Conservation (phyloP, 2,329 filamentous ascomycete genomes). For the Aureobasidium namibiae region DNA sequence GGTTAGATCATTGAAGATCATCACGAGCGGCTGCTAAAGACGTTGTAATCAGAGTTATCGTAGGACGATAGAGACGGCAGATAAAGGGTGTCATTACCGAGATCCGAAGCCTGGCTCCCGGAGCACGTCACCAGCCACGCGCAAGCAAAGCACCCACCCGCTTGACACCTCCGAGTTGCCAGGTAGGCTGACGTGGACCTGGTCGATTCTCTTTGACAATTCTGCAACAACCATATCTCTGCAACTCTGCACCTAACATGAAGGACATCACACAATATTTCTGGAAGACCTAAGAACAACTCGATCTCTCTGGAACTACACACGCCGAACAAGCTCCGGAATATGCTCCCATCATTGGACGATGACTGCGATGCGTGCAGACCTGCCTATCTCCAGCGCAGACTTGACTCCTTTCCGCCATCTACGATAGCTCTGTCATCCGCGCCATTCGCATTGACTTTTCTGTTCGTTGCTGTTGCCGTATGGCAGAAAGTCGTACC, state of each 20-base stretch:
- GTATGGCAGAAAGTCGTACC: constrained; percentile 65
- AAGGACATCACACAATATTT: not conserved
- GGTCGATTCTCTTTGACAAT: not conserved
- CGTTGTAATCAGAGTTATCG: not conserved
- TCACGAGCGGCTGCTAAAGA: too few relatives aligned
- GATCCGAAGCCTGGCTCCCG: not conserved
- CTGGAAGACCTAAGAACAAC: not conserved
- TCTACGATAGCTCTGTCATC: constrained; percentile 52
- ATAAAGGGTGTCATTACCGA: not conserved
- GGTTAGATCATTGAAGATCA: not conserved
- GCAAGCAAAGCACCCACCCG: too few relatives aligned
- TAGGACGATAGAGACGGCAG: not conserved
- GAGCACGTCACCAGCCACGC: constrained; percentile 6
- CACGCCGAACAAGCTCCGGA: not conserved
- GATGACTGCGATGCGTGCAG: constrained; percentile 49
- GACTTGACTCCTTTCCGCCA: constrained; percentile 37
- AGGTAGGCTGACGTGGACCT: not conserved
- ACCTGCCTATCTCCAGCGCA: constrained; percentile 41
- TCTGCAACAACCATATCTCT: not conserved
- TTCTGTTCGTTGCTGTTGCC: constrained; percentile 53
- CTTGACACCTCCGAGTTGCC: not conserved
- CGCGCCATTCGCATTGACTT: constrained; percentile 63
- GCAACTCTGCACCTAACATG: not conserved
- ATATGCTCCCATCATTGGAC: constrained; percentile 21
- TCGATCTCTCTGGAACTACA: not conserved